Base-by-base conservation (phyloP, 768 basidiomycete species). In the Hypholoma fasciculare region DNA sequence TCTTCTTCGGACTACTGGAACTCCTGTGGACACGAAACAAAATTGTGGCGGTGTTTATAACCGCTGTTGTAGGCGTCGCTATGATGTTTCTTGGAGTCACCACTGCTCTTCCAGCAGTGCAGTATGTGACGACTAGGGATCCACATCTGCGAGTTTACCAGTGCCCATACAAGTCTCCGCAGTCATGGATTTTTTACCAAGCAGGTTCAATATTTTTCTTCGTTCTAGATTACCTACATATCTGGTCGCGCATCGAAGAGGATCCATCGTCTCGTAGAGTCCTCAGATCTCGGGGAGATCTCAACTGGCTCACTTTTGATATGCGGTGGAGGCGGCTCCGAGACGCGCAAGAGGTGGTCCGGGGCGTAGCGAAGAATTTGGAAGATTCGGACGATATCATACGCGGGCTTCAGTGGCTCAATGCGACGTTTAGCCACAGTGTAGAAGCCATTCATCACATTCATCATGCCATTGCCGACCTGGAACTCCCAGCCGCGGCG, bases 91-190 rank as follows among this genome's bases (percentile, higher is more conserved):
- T 70, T 26, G 63, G 53, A 3, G 56, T 61, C 6, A 72, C 71
- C 1, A 71, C 70, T 0, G 64, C 63, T 3, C 60, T 70, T 2
- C 70, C 71, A 9, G 66, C 68, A 9, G 53, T 72, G 2, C 71
- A 71, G 49, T 68, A 70, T 40, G 64, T 65, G 0, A 61, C 71
- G 40, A 60, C 64, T 2, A 60, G 54, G 17, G 66, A 70, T 36
- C 63, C 64, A 14, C 60, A 67, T 42, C 59, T 73, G 8, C 66
- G 67, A 9, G 63, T 68, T 8, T 57, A 43, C 4, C 72, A 73
- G 40, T 73, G 70, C 55, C 68, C 72, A 1, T 73, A 73, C 58
- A 73, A 73, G 58, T 70, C 69, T 2, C 72, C 72, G 1, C 72
- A 73, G 52, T 73, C 72, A 2, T 71, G 72, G 72, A 51, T 71